These are phyloP conservation scores for Phytophthora podocarpi DNA, from an alignment of 352 stramenopile species.

Conservation along the genomic window DNA sequence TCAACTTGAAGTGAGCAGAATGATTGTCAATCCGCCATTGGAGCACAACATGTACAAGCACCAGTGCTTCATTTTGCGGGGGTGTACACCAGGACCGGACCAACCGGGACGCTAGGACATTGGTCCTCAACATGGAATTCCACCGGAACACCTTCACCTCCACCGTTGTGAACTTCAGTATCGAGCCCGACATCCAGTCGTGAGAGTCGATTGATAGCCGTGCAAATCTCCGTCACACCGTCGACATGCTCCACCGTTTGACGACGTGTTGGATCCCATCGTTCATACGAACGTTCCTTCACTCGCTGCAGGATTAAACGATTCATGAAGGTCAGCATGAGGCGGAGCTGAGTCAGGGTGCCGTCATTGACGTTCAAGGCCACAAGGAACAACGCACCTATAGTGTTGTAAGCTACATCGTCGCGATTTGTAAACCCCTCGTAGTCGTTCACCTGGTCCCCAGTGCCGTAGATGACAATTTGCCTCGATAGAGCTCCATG, in stretches of 20 bases:
- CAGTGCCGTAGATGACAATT: conserved; percentile 51
- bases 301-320: conserved; percentile 37
- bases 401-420: conserved; percentile 41
- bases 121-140: conserved; percentile 28
- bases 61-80: not conserved
- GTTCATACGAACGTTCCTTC: conserved; percentile 3
- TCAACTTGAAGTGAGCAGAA: too few relatives aligned
- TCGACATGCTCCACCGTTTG: conserved; percentile 2
- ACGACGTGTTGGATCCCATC: conserved; percentile 16
- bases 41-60: too few relatives aligned
- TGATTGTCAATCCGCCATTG: too few relatives aligned
- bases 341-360: conserved; percentile 23
- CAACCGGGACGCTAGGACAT: conserved; percentile 20
- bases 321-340: conserved; percentile 49
- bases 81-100: conserved; percentile 11
- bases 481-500: conserved; percentile 47
- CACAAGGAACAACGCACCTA: conserved; percentile 43
- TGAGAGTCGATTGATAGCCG: conserved; percentile 8
- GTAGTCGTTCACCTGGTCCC: conserved; percentile 58
- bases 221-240: conserved; percentile 16
- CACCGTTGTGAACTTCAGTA: conserved; percentile 7
- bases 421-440: conserved; percentile 46
- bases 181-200: conserved; percentile 3
- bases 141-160: conserved; percentile 4
- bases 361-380: conserved; percentile 27